Evolutionary conservation across 371 early-diverging fungal genomes (phyloP), one percentile per base, ranked within the genome.

Genomic region (Mucor circinelloides): DNA sequence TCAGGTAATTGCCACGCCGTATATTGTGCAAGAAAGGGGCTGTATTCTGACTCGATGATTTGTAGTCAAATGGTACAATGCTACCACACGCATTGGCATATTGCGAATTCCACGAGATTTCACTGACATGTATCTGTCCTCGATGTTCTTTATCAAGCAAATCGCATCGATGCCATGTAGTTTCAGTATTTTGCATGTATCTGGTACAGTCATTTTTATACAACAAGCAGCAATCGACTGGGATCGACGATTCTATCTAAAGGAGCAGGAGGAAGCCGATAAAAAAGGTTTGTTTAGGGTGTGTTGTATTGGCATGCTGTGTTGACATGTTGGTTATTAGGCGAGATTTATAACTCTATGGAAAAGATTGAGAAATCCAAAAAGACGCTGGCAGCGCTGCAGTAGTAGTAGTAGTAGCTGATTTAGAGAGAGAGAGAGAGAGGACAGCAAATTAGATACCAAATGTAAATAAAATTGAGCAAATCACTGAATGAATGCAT

Each of bases 41-140:
- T n/a, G 21, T 10, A 25, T 12, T 3, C 21, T 50, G 25, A 50
- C 12, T 9, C 10, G 6, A 9, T 3, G 3, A 21, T 25, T 17
- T n/a, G 0, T 66, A 81, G 76, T 81, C n/a, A 79, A 79, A 64
- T 81, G 79, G 76, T 81, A 71, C 44, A 81, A 81, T 71, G 58
- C 74, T 12, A 60, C 54, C 8, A 83, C 83, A 31, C 62, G 73
- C 9, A 70, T 73, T 15, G 83, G 83, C 6, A 83, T 83, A 17
- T 23, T 78, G 19, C 73, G 79, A 10, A 74, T 74, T 10, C 74
- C 76, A 10, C 56, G 83, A 56, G 83, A 83, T 27, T 76, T 70
- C 38, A 58, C 70, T 6, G 74, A 78, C 52, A 72, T 83, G 70
- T 62, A 74, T 40, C 48, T 80, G 13, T 69, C 70, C 2, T 62